Conservation (phyloP, 2,329 filamentous ascomycete species). For the Onygena corvina region DNA sequence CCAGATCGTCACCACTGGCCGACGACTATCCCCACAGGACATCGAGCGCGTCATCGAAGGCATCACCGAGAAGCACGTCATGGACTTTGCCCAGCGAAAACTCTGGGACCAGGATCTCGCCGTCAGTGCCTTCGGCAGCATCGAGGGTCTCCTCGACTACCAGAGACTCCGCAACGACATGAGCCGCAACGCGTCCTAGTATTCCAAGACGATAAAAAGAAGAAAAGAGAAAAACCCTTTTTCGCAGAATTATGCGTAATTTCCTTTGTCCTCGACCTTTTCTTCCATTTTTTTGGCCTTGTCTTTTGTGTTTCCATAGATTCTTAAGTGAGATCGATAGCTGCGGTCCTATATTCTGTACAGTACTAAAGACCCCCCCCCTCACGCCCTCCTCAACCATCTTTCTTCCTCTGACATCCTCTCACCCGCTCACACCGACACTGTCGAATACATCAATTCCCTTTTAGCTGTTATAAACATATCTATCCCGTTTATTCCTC, state of each 20-base stretch:
- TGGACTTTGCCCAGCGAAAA: slow-evolving; percentile 89
- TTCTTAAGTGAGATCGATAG: slow-evolving; percentile 9
- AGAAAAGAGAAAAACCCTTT: not conserved
- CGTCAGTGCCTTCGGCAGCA: slow-evolving; percentile 80
- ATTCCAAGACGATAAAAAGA: too few relatives aligned
- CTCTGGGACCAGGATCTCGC: slow-evolving; percentile 97
- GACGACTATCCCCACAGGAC: slow-evolving; percentile 80
- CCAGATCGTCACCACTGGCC: slow-evolving; percentile 94
- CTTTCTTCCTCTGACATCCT: too few relatives aligned
- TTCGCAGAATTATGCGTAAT: not conserved
- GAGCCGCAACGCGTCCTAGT: slow-evolving; percentile 58
- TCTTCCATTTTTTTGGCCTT: not conserved
- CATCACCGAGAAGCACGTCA: slow-evolving; percentile 92
- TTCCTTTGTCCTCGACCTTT: not conserved
- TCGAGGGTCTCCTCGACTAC: slow-evolving; percentile 61
- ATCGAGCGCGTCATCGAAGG: slow-evolving; percentile 82
- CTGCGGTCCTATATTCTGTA: slow-evolving; percentile 12
- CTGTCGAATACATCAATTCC: slow-evolving; percentile 1
- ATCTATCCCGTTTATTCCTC: not conserved
- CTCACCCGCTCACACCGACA: slow-evolving; percentile 6
- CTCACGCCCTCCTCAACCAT: slow-evolving; percentile 8
- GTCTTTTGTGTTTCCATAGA: slow-evolving; percentile 11
- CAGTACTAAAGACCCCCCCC: slow-evolving; percentile 12
- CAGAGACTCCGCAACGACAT: slow-evolving; percentile 59
- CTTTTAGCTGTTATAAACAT: not conserved